phyloP scores from a whole-genome alignment of 1,284 basidiomycete genomes.

The Ceratobasidium sp. region DNA sequence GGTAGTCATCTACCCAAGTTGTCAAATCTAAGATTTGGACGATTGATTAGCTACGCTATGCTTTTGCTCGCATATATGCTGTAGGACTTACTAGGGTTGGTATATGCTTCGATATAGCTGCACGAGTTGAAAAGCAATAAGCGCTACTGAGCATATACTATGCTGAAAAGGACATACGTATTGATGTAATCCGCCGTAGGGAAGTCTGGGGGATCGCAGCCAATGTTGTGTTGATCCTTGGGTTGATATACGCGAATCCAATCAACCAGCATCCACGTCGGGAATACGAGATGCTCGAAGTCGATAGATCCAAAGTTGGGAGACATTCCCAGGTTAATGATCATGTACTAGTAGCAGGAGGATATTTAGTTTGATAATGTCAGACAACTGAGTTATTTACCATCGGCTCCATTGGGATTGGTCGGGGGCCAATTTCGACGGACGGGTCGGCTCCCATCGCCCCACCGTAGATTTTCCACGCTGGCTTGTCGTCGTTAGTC shows the following conservation, averaged over 20 bases:
- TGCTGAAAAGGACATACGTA: constrained; percentile 23
- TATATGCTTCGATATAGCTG: not conserved
- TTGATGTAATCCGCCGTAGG: constrained; percentile 57
- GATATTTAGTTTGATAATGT: not conserved
- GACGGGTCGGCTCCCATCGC: constrained; percentile 58
- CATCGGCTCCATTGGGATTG: constrained; percentile 60
- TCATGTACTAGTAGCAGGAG: constrained; percentile 49
- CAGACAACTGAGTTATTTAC: constrained; percentile 20
- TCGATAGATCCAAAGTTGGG: constrained; percentile 57
- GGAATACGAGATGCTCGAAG: constrained; percentile 52
- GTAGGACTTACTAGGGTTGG: not conserved
- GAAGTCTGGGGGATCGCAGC: constrained; percentile 58
- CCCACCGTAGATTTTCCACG: constrained; percentile 59
- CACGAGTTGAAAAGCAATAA: not conserved
- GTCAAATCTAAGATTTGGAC: not conserved
- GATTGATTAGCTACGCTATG: not conserved
- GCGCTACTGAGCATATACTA: not conserved
- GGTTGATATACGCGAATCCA: constrained; percentile 59
- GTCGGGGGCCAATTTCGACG: constrained; percentile 58
- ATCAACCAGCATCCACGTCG: constrained; percentile 57
- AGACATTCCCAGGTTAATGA: constrained; percentile 57
- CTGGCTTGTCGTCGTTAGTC: constrained; percentile 55
- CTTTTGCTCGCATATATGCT: not conserved
- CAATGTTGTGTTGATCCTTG: constrained; percentile 54
- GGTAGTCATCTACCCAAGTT: constrained; percentile 1